These are phyloP conservation scores for Termitomyces sp. DNA, from an alignment of 768 basidiomycete genomes.

Conservation along the genomic window DNA sequence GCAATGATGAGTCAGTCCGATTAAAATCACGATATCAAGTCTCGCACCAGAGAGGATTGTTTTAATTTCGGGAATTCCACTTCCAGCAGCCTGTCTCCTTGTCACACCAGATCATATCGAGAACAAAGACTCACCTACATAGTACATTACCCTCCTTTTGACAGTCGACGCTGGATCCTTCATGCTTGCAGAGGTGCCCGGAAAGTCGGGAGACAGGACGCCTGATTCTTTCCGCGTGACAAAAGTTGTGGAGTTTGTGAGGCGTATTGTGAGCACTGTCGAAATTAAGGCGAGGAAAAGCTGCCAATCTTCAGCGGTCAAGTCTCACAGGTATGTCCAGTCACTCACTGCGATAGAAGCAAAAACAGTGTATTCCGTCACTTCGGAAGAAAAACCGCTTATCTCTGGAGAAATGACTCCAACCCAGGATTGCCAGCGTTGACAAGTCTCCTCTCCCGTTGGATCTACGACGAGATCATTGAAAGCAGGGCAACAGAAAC, in stretches of 20 bases:
- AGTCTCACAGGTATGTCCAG: neutral
- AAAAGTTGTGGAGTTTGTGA: slow-evolving; percentile 88
- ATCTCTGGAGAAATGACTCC: slow-evolving; percentile 35
- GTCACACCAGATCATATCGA: neutral
- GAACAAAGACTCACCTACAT: slow-evolving; percentile 42
- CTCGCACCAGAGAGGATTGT: slow-evolving; percentile 76
- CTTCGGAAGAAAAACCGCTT: slow-evolving; percentile 30
- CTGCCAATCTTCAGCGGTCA: slow-evolving; percentile 29
- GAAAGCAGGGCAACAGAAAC: slow-evolving; percentile 71
- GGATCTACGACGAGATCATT: slow-evolving; percentile 14
- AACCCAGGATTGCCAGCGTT: slow-evolving; percentile 75
- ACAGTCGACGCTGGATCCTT: slow-evolving; percentile 16
- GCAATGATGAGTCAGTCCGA: neutral
- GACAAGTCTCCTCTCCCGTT: slow-evolving; percentile 37
- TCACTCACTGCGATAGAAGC: slow-evolving; percentile 69
- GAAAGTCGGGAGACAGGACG: slow-evolving; percentile 47
- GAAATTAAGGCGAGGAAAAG: slow-evolving; percentile 67
- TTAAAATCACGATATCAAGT: neutral
- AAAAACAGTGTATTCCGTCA: slow-evolving; percentile 65
- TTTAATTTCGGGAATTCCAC: slow-evolving; percentile 96
- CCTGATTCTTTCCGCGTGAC: slow-evolving; percentile 85
- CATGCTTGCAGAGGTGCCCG: slow-evolving; percentile 21
- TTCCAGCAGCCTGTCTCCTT: slow-evolving; percentile 71
- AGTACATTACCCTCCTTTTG: slow-evolving; percentile 74
- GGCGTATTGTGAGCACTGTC: slow-evolving; percentile 73